Conservation (phyloP, 257 asterid genomes). For the Craterostigma plantagineum region DNA sequence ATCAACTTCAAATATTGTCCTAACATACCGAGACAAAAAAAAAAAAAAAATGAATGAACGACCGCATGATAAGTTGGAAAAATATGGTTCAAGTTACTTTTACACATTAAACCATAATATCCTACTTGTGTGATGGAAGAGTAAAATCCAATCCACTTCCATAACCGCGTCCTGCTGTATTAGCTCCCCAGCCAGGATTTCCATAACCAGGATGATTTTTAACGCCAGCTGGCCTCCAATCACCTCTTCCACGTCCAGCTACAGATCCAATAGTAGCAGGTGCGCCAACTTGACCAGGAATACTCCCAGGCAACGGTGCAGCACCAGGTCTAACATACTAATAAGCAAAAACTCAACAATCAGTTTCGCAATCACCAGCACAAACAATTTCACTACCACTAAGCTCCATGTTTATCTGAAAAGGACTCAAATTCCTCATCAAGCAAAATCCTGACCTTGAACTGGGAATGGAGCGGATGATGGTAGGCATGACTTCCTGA, state of each 20-base stretch:
- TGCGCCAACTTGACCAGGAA: conserved; percentile 66
- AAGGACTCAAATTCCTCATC: conserved; percentile 46
- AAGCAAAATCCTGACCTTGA: conserved; percentile 93
- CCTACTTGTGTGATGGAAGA: conserved; percentile 96
- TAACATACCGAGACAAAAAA: conserved; percentile 13
- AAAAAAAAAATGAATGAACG: not conserved
- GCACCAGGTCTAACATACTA: conserved; percentile 99
- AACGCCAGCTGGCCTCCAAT: conserved; percentile 78
- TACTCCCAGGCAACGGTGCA: conserved; percentile 49
- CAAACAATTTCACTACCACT: conserved; percentile 19
- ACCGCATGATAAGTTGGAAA: not conserved
- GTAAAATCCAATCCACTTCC: conserved; percentile 97
- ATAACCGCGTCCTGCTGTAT: conserved; percentile 63
- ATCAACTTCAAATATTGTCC: conserved; percentile 99
- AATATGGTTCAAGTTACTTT: not conserved
- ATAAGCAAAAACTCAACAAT: conserved; percentile 10
- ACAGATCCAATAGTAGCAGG: conserved; percentile 35
- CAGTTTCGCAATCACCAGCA: conserved; percentile 7
- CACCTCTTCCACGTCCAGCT: conserved; percentile 96
- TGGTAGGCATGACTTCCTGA: conserved; percentile 41
- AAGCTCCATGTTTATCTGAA: conserved; percentile 19
- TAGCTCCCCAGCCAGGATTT: conserved; percentile 50
- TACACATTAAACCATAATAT: conserved; percentile 3
- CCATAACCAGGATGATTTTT: conserved; percentile 66
- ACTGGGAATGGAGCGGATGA: conserved; percentile 71